phyloP scores from a whole-genome alignment of 2,329 filamentous ascomycete species.

The Emmonsiellopsis sp. region DNA sequence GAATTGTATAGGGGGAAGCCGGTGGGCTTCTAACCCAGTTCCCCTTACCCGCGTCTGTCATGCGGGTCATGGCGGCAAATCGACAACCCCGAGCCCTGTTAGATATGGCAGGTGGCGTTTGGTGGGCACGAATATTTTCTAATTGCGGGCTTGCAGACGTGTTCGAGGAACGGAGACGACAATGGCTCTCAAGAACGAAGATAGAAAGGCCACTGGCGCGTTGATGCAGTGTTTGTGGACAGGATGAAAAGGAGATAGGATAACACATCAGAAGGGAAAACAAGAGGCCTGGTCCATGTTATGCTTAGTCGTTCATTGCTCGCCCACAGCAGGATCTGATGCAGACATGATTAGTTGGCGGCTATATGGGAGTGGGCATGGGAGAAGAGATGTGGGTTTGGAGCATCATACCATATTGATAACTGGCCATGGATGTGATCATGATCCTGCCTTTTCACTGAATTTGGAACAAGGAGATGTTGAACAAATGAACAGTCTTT shows the following conservation, averaged over 20 bases:
- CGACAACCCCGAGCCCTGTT: neutral
- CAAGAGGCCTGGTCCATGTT: neutral
- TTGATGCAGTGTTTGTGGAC: neutral
- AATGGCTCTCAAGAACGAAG: too few species aligned
- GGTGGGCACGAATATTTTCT: neutral
- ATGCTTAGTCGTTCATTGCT: neutral
- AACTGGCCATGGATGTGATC: neutral
- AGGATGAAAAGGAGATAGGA: neutral
- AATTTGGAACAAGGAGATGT: neutral
- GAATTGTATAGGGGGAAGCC: conserved; percentile 1
- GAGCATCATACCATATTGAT: neutral
- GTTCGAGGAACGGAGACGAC: too few species aligned
- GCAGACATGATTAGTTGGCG: neutral
- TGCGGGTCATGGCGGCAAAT: neutral
- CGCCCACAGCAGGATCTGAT: neutral
- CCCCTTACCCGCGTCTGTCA: neutral
- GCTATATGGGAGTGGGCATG: neutral
- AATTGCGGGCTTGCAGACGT: too few species aligned
- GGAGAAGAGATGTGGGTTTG: neutral
- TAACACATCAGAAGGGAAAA: neutral
- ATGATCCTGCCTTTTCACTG: neutral
- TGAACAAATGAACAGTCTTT: too few species aligned
- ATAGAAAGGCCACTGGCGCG: too few species aligned
- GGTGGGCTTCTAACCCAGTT: conserved; percentile 3
- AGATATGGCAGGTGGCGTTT: neutral